Conservation (phyloP, 2,329 filamentous ascomycete genomes). For the Setomelanomma holmii region DNA sequence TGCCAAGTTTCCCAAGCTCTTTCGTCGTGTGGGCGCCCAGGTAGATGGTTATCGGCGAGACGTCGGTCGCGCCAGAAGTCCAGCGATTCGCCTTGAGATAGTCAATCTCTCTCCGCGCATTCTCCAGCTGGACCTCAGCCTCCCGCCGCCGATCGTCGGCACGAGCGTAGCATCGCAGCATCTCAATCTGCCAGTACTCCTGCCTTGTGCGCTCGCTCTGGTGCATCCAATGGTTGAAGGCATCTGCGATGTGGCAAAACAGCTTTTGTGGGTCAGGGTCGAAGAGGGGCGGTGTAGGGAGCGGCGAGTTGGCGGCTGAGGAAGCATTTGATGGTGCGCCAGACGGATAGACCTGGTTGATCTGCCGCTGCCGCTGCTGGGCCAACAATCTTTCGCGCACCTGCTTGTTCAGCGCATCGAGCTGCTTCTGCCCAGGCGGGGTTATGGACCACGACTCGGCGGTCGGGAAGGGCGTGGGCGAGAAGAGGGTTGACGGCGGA, state of each 20-base stretch:
- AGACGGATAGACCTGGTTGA: conserved; percentile 43
- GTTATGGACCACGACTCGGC: conserved; percentile 81
- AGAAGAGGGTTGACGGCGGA: conserved; percentile 81
- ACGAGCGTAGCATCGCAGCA: conserved; percentile 54
- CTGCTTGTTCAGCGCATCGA: conserved; percentile 71
- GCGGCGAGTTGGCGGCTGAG: conserved; percentile 41
- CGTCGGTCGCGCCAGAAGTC: conserved; percentile 33
- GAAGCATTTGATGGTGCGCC: conserved; percentile 33
- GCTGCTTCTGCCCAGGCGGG: conserved; percentile 76
- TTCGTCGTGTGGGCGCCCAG: conserved; percentile 47
- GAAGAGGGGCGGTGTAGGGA: conserved; percentile 49
- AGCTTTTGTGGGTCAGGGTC: conserved; percentile 73
- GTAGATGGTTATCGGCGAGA: conserved; percentile 45
- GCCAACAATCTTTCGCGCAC: conserved; percentile 70
- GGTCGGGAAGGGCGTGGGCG: conserved; percentile 78
- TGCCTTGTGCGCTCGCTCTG: conserved; percentile 60
- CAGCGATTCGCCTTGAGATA: conserved; percentile 47
- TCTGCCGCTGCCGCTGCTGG: conserved; percentile 44
- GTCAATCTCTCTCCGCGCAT: conserved; percentile 51
- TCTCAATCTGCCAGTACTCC: conserved; percentile 56
- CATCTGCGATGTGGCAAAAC: conserved; percentile 75
- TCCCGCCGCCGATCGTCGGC: conserved; percentile 48
- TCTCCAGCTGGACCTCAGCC: conserved; percentile 48
- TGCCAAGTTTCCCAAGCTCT: conserved; percentile 47
- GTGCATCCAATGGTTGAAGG: conserved; percentile 77